phyloP scores from a whole-genome alignment of 768 basidiomycete species.

The Clathrus columnatus region DNA sequence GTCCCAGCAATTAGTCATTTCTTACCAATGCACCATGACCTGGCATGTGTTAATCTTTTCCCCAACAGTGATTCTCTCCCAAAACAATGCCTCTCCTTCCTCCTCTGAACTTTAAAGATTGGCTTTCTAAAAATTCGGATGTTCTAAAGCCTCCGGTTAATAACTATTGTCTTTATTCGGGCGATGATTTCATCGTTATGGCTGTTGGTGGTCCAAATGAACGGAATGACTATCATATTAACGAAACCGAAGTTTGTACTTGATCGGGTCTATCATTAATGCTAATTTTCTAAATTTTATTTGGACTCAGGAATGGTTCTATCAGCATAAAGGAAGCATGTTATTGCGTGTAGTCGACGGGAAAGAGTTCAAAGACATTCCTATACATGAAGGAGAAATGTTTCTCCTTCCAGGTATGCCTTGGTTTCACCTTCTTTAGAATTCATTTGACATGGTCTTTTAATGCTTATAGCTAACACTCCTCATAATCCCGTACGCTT shows the following conservation, averaged over 20 bases:
- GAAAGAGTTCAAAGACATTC: constrained; percentile 71
- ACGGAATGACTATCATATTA: constrained; percentile 89
- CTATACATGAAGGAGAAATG: constrained; percentile 94
- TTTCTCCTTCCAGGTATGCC: constrained; percentile 80
- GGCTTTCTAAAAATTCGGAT: constrained; percentile 77
- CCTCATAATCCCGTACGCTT: constrained; percentile 95
- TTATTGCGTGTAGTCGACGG: constrained; percentile 79
- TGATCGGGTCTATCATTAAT: not conserved
- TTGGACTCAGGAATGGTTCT: constrained; percentile 82
- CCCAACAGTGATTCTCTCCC: too few relatives aligned
- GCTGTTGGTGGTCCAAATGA: constrained; percentile 93
- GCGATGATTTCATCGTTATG: constrained; percentile 90
- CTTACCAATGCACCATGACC: not conserved
- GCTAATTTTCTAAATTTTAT: not conserved
- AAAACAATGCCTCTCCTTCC: constrained; percentile 63
- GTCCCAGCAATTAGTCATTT: not conserved
- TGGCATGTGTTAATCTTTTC: too few relatives aligned
- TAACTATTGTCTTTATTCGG: constrained; percentile 78
- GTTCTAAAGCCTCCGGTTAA: constrained; percentile 87
- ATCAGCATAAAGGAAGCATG: constrained; percentile 94
- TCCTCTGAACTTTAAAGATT: constrained; percentile 83
- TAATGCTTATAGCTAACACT: constrained; percentile 62
- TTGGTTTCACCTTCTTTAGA: not conserved
- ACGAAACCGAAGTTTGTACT: constrained; percentile 74
- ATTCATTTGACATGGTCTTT: not conserved